Percentiles rank a stretch among this genome's conserved stretches.
Evolutionary conservation across 2,329 filamentous ascomycete species (phyloP).

Genomic region (Dactylellina sp.): DNA sequence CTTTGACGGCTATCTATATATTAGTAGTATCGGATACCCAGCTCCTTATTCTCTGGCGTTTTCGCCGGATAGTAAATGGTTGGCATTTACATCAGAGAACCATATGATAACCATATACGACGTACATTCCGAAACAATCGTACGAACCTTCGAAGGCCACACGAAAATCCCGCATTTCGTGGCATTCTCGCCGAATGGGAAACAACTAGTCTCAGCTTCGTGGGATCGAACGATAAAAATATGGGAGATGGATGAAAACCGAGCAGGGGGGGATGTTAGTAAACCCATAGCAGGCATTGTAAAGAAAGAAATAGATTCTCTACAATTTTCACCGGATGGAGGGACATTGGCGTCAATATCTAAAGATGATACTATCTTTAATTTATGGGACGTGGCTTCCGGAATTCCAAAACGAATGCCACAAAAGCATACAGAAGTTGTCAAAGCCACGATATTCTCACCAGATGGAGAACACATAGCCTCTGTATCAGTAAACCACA

Average conservation of each 20-base stretch:
- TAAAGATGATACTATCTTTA: too few species aligned
- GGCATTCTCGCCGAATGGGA: slow-evolving; percentile 17
- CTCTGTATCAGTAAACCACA: too few species aligned
- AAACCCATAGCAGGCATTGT: too few species aligned
- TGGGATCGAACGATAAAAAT: neutral
- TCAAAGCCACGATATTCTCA: too few species aligned
- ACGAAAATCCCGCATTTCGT: neutral
- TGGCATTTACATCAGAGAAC: slow-evolving; percentile 2
- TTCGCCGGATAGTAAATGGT: slow-evolving; percentile 18
- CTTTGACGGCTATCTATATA: neutral
- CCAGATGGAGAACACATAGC: too few species aligned
- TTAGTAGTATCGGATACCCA: neutral
- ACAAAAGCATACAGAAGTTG: too few species aligned
- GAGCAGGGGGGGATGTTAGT: too few species aligned
- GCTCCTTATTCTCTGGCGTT: neutral
- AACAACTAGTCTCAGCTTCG: slow-evolving; percentile 1
- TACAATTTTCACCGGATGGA: too few species aligned
- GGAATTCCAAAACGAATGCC: too few species aligned
- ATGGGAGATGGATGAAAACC: neutral
- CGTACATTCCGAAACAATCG: neutral
- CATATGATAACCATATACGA: slow-evolving; percentile 11
- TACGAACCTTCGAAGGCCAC: neutral
- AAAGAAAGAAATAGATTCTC: too few species aligned
- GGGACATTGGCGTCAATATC: too few species aligned
- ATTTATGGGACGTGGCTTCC: too few species aligned